phyloP scores from a whole-genome alignment of 495 filamentous ascomycete genomes.

The Aspergillus nanangensis region DNA sequence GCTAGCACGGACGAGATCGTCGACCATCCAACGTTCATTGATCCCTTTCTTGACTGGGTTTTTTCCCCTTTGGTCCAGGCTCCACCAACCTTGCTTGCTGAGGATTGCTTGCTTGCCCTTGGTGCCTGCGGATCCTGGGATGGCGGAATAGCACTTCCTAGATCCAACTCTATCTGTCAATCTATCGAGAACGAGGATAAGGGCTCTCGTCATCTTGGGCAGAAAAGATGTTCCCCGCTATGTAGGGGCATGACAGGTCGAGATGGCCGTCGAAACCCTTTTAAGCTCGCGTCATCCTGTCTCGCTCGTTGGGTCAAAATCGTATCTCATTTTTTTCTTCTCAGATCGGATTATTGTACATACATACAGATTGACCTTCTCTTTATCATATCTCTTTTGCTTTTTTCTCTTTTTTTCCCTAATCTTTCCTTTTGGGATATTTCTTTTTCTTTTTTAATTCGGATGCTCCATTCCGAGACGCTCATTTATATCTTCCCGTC shows the following conservation, averaged over 20 bases:
- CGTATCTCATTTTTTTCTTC: no score
- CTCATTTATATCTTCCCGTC: no score
- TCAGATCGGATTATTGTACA: no score
- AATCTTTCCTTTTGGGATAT: slow-evolving; percentile 4
- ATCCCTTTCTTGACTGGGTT: background rate
- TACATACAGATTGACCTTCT: background rate
- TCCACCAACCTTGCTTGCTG: slow-evolving; percentile 18
- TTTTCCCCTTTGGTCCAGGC: background rate
- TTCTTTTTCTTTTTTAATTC: slow-evolving; percentile 1
- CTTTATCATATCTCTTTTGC: background rate
- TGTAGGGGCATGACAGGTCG: slow-evolving; percentile 20
- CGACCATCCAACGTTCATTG: slow-evolving; percentile 10
- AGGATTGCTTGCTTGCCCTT: slow-evolving; percentile 3
- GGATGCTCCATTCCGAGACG: no score
- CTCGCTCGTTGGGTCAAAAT: background rate
- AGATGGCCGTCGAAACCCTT: slow-evolving; percentile 8
- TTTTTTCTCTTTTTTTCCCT: no score
- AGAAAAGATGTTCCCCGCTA: slow-evolving; percentile 10
- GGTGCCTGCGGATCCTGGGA: slow-evolving; percentile 12
- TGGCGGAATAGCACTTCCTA: slow-evolving; percentile 15
- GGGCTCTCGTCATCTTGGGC: slow-evolving; percentile 8
- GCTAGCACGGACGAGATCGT: slow-evolving; percentile 16
- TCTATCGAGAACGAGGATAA: slow-evolving; percentile 21
- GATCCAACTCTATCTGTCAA: slow-evolving; percentile 22
- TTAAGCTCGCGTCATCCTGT: slow-evolving; percentile 14